These are phyloP conservation scores for Acanthamoeba lenticulata DNA, from an alignment of 208 protist genomes.

Conservation along the genomic window DNA sequence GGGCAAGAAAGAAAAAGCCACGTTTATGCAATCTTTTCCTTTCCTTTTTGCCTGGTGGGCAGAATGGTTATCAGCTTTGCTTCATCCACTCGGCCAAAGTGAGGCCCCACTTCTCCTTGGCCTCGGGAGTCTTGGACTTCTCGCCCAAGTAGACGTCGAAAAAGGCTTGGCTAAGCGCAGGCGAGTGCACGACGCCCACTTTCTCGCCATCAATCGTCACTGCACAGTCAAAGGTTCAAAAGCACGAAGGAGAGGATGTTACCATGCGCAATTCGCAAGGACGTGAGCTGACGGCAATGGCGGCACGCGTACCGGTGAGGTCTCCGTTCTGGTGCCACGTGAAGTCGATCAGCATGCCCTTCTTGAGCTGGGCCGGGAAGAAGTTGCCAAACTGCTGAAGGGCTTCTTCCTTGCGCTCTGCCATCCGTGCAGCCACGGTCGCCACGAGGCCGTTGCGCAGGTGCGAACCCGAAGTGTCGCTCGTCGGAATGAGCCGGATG, in stretches of 20 bases:
- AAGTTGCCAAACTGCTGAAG: conserved; percentile 12
- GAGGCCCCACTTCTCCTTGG: conserved; percentile 24
- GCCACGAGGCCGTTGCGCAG: conserved; percentile 49
- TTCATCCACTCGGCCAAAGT: not conserved
- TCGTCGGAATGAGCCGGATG: conserved; percentile 43
- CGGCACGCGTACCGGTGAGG: not conserved
- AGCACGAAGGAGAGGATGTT: not conserved
- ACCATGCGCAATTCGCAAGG: too few relatives aligned
- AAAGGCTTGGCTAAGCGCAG: conserved; percentile 29
- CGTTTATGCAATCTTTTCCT: too few relatives aligned
- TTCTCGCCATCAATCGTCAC: conserved; percentile 20
- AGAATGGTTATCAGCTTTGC: not conserved
- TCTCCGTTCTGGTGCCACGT: not conserved
- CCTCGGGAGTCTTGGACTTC: conserved; percentile 28
- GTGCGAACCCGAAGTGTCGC: conserved; percentile 48
- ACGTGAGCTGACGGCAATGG: too few relatives aligned
- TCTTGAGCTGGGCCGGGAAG: conserved; percentile 52
- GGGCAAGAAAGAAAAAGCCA: too few relatives aligned
- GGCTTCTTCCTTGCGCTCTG: conserved; percentile 25
- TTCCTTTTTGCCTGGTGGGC: too few relatives aligned
- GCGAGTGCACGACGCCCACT: conserved; percentile 17
- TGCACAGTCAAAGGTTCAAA: not conserved
- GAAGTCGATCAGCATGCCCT: conserved; percentile 57
- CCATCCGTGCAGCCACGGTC: not conserved
- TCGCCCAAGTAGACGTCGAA: conserved; percentile 56